These are phyloP conservation scores for Boeremia exigua DNA, from an alignment of 2,329 filamentous ascomycete species.

Conservation along the genomic window DNA sequence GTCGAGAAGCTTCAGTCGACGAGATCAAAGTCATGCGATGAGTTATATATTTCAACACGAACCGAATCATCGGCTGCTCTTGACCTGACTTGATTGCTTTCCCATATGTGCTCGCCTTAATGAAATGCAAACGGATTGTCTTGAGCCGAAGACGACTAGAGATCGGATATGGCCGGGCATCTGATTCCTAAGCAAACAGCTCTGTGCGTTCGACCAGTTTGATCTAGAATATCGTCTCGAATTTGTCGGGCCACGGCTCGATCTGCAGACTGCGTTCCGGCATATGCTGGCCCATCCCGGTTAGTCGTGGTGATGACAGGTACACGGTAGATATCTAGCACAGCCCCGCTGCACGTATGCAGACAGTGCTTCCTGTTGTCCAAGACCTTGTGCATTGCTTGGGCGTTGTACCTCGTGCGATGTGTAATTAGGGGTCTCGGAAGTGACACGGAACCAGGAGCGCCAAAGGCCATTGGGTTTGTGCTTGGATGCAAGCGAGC, in stretches of 20 bases:
- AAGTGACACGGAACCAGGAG: constrained; percentile 4
- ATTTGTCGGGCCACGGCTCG: too few relatives aligned
- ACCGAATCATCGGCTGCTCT: not conserved
- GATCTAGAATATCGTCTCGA: too few relatives aligned
- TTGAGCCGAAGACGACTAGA: too few relatives aligned
- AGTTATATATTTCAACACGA: not conserved
- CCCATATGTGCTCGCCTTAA: not conserved
- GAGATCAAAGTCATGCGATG: constrained; percentile 30
- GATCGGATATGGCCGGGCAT: not conserved
- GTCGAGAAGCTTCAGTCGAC: constrained; percentile 24
- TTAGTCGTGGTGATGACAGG: constrained; percentile 6
- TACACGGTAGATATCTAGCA: constrained; percentile 1
- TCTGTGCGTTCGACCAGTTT: too few relatives aligned
- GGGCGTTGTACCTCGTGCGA: constrained; percentile 16
- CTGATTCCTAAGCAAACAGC: too few relatives aligned
- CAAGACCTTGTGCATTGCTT: constrained; percentile 20
- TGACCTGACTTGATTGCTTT: not conserved
- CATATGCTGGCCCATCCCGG: not conserved
- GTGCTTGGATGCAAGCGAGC: constrained; percentile 15
- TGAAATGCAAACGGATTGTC: too few relatives aligned
- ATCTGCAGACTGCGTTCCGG: too few relatives aligned
- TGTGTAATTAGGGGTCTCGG: constrained; percentile 13
- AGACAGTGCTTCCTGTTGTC: constrained; percentile 20
- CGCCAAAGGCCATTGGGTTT: constrained; percentile 16
- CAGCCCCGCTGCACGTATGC: constrained; percentile 1